Base-by-base conservation (phyloP, 352 stramenopile genomes). In the Pythium brassicae region DNA sequence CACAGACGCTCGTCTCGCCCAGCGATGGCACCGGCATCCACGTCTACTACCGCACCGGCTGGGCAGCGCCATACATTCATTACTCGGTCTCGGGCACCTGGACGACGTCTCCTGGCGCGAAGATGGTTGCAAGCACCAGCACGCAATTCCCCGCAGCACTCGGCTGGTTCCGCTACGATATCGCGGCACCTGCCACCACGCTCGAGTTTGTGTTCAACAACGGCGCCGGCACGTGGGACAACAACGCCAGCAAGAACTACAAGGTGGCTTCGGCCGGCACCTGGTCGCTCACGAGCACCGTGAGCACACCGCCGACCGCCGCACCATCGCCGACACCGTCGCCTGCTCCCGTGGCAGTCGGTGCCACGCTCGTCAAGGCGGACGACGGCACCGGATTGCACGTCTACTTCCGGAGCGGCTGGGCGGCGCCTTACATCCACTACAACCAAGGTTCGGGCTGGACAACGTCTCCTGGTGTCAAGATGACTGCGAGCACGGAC, bases 191-290 rank as follows among this genome's bases (percentile, higher is more conserved):
- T 50, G 55, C 67, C 4, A 57, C 37, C 5, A 55, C 66, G 47
- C 62, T 74, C 32, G 65, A 79, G 62, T 76, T 79, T 34, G 70
- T 79, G 10, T 79, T 76, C 63, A 80, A 80, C 61, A 64, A 77
- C 61, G 63, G 66, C 62, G 66, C 69, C 59, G 65, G 65, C 14
- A 42, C 63, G 20, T 78, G 70, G 71, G 67, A 80, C 60, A 77
- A 77, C 68, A 77, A 77, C 61, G 43, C 63, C 47, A 70, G 63
- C 50, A 55, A 66, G 46, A 77, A 77, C 68, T 80, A 76, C 61
- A 78, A 79, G 54, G 51, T 77, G 26, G 53, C 40, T 0, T 64
- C 56, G 9, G 61, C 69, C 5, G 74, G 74, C 4, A 72, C 48
- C 26, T 82, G 66, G 55, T 66, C 70, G 15, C 52, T 76, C 46